Base-by-base conservation (phyloP, 345 rosid species). In the Acer negundo region DNA sequence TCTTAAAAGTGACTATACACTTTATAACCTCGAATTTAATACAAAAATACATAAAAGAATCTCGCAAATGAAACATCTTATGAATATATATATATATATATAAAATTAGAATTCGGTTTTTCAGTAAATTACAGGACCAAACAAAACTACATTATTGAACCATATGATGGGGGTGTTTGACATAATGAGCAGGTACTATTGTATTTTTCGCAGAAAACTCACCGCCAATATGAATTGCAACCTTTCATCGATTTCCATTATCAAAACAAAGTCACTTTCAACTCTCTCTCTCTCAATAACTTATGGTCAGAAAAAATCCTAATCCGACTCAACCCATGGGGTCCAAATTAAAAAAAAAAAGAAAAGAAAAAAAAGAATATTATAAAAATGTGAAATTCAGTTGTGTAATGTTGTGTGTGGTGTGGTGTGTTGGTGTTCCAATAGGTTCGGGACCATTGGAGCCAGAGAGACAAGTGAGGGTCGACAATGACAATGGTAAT, bases 361-460 rank as follows among this genome's bases (percentile, higher is more conserved):
- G n/a, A n/a, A n/a, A n/a, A n/a, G n/a, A n/a, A n/a, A n/a, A n/a
- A n/a, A n/a, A n/a, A n/a, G 15, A 69, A 69, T 23, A 1, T 59
- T 56, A 42, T 15, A 46, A 35, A 20, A 7, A 46, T 68, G 51
- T 69, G 46, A 49, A 74, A 64, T 40, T 72, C 20, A 61, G 24
- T 74, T 72, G 63, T 66, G 64, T 31, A 31, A 5, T 31, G 35
- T 31, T 3, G 35, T 31, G 35, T 31, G 31, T 26, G 28, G 4
- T 31, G 35, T 35, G 38, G 38, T 35, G 38, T 35, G 38, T 35
- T 35, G 38, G 38, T 35, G 38, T 72, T 84, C 86, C 87, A 63
- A 23, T 53, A 67, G 78, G 79, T 70, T 67, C 11, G 84, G 85
- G 86, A 80, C 88, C 85, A 76, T 74, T 22, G 84, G 81, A 79